These are phyloP conservation scores for Thalassiosira sp. DNA, from an alignment of 352 stramenopile species.

Conservation along the genomic window DNA sequence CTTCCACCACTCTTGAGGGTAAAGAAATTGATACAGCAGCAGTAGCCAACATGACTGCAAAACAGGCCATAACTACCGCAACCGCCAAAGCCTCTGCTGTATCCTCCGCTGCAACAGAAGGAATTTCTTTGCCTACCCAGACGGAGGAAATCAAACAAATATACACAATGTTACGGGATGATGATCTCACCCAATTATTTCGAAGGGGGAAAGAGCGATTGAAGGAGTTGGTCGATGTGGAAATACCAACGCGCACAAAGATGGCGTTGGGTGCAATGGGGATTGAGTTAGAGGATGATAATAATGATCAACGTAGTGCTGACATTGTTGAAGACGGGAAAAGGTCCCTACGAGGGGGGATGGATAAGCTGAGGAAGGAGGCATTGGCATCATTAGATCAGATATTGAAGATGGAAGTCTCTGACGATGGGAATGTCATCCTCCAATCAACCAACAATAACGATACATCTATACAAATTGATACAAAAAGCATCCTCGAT, in stretches of 20 bases:
- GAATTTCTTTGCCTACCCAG: slow-evolving; percentile 39
- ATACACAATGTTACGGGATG: slow-evolving; percentile 77
- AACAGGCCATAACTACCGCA: slow-evolving; percentile 15
- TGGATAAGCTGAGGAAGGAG: slow-evolving; percentile 59
- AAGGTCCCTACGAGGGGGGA: slow-evolving; percentile 12
- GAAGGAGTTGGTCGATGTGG: slow-evolving; percentile 66
- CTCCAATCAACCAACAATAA: slow-evolving; percentile 38
- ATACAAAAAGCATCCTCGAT: neutral
- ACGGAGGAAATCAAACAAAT: slow-evolving; percentile 69
- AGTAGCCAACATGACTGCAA: neutral
- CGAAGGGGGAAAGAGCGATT: slow-evolving; percentile 66
- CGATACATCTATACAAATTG: slow-evolving; percentile 6
- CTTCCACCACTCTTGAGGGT: neutral
- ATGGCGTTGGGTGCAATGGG: slow-evolving; percentile 61
- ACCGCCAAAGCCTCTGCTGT: neutral
- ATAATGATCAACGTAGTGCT: slow-evolving; percentile 21
- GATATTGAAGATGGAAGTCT: slow-evolving; percentile 52
- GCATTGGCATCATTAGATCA: slow-evolving; percentile 66
- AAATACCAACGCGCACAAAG: slow-evolving; percentile 65
- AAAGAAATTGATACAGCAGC: neutral
- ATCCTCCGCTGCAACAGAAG: neutral
- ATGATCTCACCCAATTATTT: slow-evolving; percentile 77
- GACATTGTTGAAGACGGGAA: slow-evolving; percentile 8
- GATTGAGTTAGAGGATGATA: slow-evolving; percentile 59
- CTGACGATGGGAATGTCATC: slow-evolving; percentile 47